phyloP scores from a whole-genome alignment of 345 rosid species.

The Bruguiera parviflora region DNA sequence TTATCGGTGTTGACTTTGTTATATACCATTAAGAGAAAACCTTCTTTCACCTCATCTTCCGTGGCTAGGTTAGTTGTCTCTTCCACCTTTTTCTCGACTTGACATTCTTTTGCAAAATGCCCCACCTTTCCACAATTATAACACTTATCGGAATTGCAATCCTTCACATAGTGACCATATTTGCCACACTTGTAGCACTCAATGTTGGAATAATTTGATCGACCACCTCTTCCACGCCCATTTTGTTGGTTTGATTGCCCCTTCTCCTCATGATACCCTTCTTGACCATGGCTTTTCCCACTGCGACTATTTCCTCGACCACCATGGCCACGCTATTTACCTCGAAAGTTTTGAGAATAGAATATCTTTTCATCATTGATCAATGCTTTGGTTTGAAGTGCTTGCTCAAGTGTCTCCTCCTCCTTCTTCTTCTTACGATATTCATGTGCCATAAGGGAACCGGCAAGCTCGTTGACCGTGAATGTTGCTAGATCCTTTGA shows the following conservation, averaged over 20 bases:
- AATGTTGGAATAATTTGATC: no score
- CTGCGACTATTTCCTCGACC: no score
- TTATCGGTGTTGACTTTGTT: no score
- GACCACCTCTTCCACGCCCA: neutral
- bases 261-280: neutral
- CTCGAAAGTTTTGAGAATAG: no score
- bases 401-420: neutral
- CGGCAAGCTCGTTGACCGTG: slow-evolving; percentile 1
- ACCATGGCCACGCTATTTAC: no score
- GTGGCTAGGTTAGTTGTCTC: slow-evolving; percentile 2
- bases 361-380: neutral
- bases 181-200: neutral
- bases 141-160: neutral
- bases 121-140: neutral
- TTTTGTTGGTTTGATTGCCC: slow-evolving; percentile 1
- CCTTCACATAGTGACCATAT: neutral
- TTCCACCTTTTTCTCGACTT: neutral
- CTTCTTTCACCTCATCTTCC: slow-evolving; percentile 2
- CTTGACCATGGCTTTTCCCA: no score
- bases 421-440: slow-evolving; percentile 1
- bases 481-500: slow-evolving; percentile 3
- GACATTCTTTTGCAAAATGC: neutral
- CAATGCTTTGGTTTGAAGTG: neutral
- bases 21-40: neutral
- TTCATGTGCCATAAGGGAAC: slow-evolving; percentile 13